Percentiles rank a stretch among this genome's conserved stretches.
Evolutionary conservation across 148 eudicot genomes (phyloP).

Genomic region (Diospyros kaki): DNA sequence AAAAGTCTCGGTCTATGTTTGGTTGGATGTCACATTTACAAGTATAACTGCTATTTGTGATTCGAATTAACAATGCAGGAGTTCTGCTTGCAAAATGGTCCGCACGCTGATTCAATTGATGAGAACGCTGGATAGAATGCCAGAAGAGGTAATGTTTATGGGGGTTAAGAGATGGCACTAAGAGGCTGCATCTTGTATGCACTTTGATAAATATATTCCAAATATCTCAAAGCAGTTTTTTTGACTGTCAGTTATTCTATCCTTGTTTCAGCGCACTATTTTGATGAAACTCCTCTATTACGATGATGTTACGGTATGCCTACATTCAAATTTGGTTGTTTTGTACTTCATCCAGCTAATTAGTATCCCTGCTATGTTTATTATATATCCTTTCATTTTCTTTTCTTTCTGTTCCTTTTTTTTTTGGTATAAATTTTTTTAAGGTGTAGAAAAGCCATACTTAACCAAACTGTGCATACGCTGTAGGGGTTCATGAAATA

Average conservation of each 20-base stretch:
- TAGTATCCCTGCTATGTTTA: background rate
- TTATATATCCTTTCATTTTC: background rate
- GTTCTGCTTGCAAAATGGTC: conserved; percentile 96
- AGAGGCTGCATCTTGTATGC: conserved; percentile 3
- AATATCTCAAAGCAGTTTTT: background rate
- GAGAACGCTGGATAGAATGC: conserved; percentile 97
- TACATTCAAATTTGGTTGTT: background rate
- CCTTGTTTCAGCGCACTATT: conserved; percentile 74
- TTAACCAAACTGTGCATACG: background rate
- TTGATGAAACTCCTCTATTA: conserved; percentile 93
- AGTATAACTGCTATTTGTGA: background rate
- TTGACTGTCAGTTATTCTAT: conserved; percentile 4
- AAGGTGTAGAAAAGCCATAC: background rate
- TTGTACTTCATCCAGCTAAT: background rate
- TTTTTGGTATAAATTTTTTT: too few species aligned
- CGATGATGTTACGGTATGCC: conserved; percentile 86
- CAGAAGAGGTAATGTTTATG: conserved; percentile 68
- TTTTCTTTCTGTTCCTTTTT: too few species aligned
- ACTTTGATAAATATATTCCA: background rate
- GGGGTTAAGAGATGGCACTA: conserved; percentile 3
- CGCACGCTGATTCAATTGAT: conserved; percentile 86
- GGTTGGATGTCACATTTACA: background rate
- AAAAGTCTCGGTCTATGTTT: conserved; percentile 1
- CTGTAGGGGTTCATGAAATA: background rate
- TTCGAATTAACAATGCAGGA: conserved; percentile 40